Evolutionary conservation across 2,329 filamentous ascomycete species (phyloP), one percentile per base, ranked within the genome.

Genomic region (Elsinoe batatas): DNA sequence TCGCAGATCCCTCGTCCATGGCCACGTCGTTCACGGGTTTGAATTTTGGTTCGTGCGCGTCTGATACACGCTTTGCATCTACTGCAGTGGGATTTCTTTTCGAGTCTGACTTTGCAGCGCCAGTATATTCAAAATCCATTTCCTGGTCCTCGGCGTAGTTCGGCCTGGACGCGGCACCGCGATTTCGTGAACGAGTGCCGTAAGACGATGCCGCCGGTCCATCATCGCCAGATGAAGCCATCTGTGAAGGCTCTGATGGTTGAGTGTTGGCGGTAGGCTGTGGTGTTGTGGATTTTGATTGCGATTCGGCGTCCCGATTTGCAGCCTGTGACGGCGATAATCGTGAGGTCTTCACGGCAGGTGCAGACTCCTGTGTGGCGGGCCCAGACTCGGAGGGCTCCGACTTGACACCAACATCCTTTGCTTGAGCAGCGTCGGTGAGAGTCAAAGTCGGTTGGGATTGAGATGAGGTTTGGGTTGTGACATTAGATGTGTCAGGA

Each of bases 121-220:
- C 78, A 74, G 68, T 65, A 63, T 78, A 80, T 65, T 96, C 91
- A 69, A 90, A 88, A 68, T 97, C 93, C 71, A 88, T 83, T 65
- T 97, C 91, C 63, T 91, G 78, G 70, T 96, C 91, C 53, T 60
- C 93, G 51, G 93, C 91, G 71, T 98, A 98, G 72, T 98, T 98
- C 62, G 86, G 84, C 63, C 93, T 87, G 63, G 86, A 79, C 62
- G 80, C 82, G 65, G 87, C 86, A 57, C 81, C 84, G 66, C 91
- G 85, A 72, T 95, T 95, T 69, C 93, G 87, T 64, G 91, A 96
- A 65, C 91, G 86, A 68, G 93, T 98, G 66, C 91, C 91, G 72
- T 98, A 96, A 47, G 83, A 84, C 63, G 82, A 83, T 51, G 85
- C 43, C 37, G 66, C 66, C 38, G 60, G 57, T 43, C 56, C 60